These are phyloP conservation scores for Aspergillus terreus DNA, from an alignment of 2,329 filamentous ascomycete species.

Conservation along the genomic window DNA sequence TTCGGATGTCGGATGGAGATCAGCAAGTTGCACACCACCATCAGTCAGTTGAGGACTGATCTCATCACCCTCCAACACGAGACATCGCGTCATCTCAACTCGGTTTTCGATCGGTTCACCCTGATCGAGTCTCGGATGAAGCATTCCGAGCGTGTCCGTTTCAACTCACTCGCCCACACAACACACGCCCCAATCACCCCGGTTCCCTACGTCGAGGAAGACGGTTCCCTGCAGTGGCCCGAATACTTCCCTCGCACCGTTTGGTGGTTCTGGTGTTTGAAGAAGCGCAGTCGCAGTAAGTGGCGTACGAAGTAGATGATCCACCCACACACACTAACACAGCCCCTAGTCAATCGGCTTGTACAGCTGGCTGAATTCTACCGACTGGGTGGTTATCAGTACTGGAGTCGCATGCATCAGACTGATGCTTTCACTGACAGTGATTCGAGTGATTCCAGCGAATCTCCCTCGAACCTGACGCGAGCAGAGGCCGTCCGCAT, in stretches of 20 bases:
- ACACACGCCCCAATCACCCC: slow-evolving; percentile 35
- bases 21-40: slow-evolving; percentile 33
- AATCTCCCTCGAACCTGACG: slow-evolving; percentile 31
- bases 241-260: slow-evolving; percentile 37
- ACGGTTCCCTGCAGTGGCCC: slow-evolving; percentile 35
- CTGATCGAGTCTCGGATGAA: slow-evolving; percentile 32
- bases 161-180: slow-evolving; percentile 39
- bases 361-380: slow-evolving; percentile 39
- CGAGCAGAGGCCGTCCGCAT: slow-evolving; percentile 33
- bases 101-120: slow-evolving; percentile 26
- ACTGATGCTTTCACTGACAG: slow-evolving; percentile 28
- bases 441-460: slow-evolving; percentile 38
- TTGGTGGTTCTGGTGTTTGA: slow-evolving; percentile 42
- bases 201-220: slow-evolving; percentile 32
- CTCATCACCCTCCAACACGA: slow-evolving; percentile 33
- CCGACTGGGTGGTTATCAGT: slow-evolving; percentile 36
- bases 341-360: slow-evolving; percentile 36
- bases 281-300: slow-evolving; percentile 39
- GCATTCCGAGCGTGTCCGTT: slow-evolving; percentile 35
- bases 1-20: slow-evolving; percentile 34
- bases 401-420: slow-evolving; percentile 35
- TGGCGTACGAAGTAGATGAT: slow-evolving; percentile 7
- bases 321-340: slow-evolving; percentile 6
- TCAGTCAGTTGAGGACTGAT: slow-evolving; percentile 36
- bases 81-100: slow-evolving; percentile 26